Evolutionary conservation across 2,329 filamentous ascomycete species (phyloP).

Genomic region (Trichophaea hybrida): DNA sequence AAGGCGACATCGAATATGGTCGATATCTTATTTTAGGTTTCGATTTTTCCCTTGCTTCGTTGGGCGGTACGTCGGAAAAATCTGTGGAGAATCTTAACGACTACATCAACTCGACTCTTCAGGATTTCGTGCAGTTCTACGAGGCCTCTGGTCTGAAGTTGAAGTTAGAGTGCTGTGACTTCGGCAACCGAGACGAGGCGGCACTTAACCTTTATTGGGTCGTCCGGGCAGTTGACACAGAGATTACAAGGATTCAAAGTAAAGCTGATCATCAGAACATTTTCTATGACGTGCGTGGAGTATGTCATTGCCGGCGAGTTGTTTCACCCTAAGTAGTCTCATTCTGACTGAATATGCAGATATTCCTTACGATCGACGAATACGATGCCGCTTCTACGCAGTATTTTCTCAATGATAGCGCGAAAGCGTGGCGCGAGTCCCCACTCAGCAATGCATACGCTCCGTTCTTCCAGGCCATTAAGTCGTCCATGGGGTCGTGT

Average conservation of each 20-base stretch:
- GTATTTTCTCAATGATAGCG: background rate
- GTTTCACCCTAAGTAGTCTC: too few species aligned
- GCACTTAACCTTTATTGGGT: background rate
- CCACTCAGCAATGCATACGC: background rate
- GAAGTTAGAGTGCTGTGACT: background rate
- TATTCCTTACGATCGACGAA: slow-evolving; percentile 7
- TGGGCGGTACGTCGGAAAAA: background rate
- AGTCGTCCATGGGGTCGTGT: background rate
- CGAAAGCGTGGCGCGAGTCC: background rate
- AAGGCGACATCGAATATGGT: background rate
- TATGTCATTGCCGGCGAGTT: too few species aligned
- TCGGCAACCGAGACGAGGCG: background rate
- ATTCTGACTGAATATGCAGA: slow-evolving; percentile 1
- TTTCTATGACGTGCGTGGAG: background rate
- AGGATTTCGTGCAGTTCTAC: background rate
- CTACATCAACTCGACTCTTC: background rate
- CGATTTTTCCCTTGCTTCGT: background rate
- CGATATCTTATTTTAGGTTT: slow-evolving; percentile 3
- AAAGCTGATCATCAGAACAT: background rate
- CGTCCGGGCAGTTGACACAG: background rate
- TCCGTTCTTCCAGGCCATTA: slow-evolving; percentile 2
- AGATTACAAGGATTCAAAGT: background rate
- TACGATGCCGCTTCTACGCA: background rate
- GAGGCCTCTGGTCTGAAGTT: background rate
- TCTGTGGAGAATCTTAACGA: background rate